Evolutionary conservation across 106 monocot genomes (phyloP), one percentile per base, ranked within the genome.

Genomic region (Allium cepa): DNA sequence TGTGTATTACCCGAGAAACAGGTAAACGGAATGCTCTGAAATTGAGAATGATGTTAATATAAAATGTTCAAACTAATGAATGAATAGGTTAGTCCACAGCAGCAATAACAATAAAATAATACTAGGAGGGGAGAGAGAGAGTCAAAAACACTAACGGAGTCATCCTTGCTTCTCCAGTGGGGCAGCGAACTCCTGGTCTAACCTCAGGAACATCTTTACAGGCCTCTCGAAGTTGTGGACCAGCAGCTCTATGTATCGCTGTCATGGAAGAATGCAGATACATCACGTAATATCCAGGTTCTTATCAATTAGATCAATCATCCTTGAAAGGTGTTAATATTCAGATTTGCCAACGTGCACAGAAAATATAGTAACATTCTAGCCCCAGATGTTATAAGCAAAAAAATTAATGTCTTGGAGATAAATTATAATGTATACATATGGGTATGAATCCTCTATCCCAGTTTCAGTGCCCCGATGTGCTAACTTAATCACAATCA

Each of bases 181-280:
- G 92, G 60, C 96, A 97, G 8, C 96, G 83, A 17, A 92, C 82
- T 52, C 82, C 84, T 66, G 82, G 81, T 60, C 57, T 72, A 57
- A 92, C 88, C 71, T 88, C 82, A 61, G 83, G 88, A 15, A 89
- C 80, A 49, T 82, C 56, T 11, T 15, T 15, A 69, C 96, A 97
- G 58, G 92, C 88, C 11, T 56, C 69, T 67, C 49, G 61, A 57
- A 97, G 92, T 65, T 84, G 82, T 46, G 82, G 92, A 28, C 96
- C 96, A 83, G 96, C 96, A 82, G 82, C 88, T 87, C 84, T 77
- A 78, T 97, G 96, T 80, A 97, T 89, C 46, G 96, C 96, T 97
- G 63, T 63, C 26, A 65, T 26, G 69, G 59, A 17, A 11, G 17
- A 53, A 53, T 3, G 58, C 45, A 26, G 17, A 22, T 22, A 22